Percentiles rank a stretch among this genome's conserved stretches.
Conservation (phyloP, 75 land plant genomes). For the Cryptomeria japonica region DNA sequence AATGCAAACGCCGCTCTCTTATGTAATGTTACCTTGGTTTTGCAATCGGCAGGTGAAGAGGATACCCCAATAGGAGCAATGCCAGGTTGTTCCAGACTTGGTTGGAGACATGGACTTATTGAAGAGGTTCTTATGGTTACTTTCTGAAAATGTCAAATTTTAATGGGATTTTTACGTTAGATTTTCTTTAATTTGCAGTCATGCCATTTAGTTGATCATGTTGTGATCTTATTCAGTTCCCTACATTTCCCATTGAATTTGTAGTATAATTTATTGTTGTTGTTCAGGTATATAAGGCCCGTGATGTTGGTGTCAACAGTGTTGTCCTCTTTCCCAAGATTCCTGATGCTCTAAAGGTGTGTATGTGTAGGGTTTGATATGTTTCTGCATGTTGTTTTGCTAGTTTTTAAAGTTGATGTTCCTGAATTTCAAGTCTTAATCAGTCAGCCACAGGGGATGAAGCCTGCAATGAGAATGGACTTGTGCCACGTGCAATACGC, state of each 20-base stretch:
- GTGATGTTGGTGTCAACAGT: conserved; percentile 97
- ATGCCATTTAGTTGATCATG: neutral
- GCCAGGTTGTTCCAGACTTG: conserved; percentile 97
- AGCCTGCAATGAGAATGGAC: conserved; percentile 89
- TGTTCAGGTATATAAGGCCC: conserved; percentile 87
- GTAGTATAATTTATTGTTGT: neutral
- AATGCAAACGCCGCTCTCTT: neutral
- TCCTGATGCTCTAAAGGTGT: conserved; percentile 96
- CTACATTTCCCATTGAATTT: neutral
- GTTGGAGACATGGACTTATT: conserved; percentile 97
- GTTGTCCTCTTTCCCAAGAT: conserved; percentile 96
- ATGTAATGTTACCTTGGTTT: neutral
- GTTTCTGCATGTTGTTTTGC: conserved; percentile 6
- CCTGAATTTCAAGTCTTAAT: neutral
- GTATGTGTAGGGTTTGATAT: conserved; percentile 11
- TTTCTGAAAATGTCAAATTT: neutral
- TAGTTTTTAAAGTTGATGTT: neutral
- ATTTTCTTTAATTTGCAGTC: neutral
- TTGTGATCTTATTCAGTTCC: neutral
- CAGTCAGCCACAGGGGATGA: conserved; percentile 95
- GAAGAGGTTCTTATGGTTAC: conserved; percentile 64
- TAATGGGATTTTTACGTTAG: neutral
- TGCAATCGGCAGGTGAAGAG: conserved; percentile 71
- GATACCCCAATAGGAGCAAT: conserved; percentile 98
- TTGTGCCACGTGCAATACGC: conserved; percentile 89